phyloP scores from a whole-genome alignment of 1,284 basidiomycete genomes.

The Rhodotorula glutinis region DNA sequence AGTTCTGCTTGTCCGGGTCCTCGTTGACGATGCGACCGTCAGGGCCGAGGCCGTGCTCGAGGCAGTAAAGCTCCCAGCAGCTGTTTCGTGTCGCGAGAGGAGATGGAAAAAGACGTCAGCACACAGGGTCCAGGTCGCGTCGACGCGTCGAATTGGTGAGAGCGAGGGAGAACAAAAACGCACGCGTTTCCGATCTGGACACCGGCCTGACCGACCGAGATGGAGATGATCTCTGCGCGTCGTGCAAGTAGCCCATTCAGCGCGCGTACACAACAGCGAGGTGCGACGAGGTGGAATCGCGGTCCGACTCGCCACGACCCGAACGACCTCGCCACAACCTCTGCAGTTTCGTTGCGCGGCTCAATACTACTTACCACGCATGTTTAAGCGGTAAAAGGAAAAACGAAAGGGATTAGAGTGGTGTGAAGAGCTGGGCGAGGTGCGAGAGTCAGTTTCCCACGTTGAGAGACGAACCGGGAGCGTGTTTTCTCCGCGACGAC shows the following conservation, averaged over 20 bases:
- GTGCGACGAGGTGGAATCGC: not conserved
- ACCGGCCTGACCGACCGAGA: constrained; percentile 93
- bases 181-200: constrained; percentile 58
- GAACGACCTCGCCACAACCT: not conserved
- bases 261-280: not conserved
- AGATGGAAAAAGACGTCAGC: not conserved
- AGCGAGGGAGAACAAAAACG: not conserved
- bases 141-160: constrained; percentile 1
- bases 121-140: not conserved
- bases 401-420: not conserved
- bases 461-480: constrained; percentile 9
- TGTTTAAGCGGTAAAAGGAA: not conserved
- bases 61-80: constrained; percentile 70
- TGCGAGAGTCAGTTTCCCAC: not conserved
- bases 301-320: not conserved
- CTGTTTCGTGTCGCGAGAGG: not conserved
- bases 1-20: constrained; percentile 36
- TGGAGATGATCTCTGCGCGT: constrained; percentile 69
- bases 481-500: not conserved
- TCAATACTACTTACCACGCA: constrained; percentile 10
- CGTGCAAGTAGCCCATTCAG: not conserved
- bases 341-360: not conserved
- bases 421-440: not conserved
- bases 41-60: constrained; percentile 96
- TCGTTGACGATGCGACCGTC: constrained; percentile 75